phyloP scores from a whole-genome alignment of 2,329 filamentous ascomycete species.

The Alternaria gansuensis region DNA sequence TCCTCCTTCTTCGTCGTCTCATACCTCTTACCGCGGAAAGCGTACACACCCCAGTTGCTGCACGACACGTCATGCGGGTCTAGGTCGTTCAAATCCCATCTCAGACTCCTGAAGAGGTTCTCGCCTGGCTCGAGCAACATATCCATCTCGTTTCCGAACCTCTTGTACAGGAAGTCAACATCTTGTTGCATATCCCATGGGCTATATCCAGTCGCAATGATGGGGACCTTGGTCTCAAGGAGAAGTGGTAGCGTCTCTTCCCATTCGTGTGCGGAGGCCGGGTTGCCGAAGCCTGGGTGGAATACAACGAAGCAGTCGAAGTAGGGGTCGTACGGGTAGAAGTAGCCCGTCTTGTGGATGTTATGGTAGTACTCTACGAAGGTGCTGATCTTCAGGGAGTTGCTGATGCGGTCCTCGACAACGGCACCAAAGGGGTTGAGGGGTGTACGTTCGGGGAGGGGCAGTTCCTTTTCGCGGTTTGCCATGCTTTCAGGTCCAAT shows the following conservation, averaged over 20 bases:
- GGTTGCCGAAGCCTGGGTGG: conserved; percentile 94
- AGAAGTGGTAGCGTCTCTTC: conserved; percentile 86
- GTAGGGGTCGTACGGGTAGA: conserved; percentile 95
- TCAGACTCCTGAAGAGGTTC: conserved; percentile 89
- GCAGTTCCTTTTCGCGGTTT: conserved; percentile 92
- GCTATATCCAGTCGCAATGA: conserved; percentile 95
- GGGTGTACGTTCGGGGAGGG: conserved; percentile 83
- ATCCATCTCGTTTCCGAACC: conserved; percentile 89
- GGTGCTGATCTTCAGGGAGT: conserved; percentile 94
- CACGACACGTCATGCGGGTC: conserved; percentile 94
- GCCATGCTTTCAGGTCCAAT: conserved; percentile 96
- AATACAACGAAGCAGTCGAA: conserved; percentile 98
- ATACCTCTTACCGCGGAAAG: conserved; percentile 96
- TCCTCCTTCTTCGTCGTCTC: conserved; percentile 68
- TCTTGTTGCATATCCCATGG: conserved; percentile 94
- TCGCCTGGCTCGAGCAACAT: conserved; percentile 90
- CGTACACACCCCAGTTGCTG: conserved; percentile 97
- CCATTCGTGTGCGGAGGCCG: conserved; percentile 94
- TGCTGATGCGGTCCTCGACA: conserved; percentile 87
- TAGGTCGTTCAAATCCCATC: conserved; percentile 96
- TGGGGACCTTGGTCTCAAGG: conserved; percentile 92
- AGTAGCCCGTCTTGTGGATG: conserved; percentile 87
- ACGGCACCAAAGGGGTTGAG: conserved; percentile 93
- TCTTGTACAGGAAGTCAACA: conserved; percentile 86
- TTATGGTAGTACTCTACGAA: conserved; percentile 99